Conservation (phyloP, 441 rosid species). For the Syzygium syzygioides region DNA sequence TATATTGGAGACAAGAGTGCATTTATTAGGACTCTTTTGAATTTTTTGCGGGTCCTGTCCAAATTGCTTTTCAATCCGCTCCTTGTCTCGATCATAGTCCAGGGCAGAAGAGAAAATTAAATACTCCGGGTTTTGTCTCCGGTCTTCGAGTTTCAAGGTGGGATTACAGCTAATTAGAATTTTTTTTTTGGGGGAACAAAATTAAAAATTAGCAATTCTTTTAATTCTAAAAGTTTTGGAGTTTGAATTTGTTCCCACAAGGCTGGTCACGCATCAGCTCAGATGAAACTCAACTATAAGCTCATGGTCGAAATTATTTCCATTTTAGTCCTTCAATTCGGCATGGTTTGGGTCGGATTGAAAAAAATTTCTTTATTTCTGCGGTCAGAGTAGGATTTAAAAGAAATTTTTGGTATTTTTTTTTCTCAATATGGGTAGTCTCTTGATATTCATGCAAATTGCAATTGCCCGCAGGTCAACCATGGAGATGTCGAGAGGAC, state of each 20-base stretch:
- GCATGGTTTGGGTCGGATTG: not conserved
- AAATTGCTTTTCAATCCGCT: not conserved
- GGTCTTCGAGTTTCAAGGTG: not conserved
- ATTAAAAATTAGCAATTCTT: not conserved
- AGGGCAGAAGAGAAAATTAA: not conserved
- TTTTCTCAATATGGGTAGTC: not conserved
- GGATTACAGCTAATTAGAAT: not conserved
- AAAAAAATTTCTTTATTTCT: not conserved
- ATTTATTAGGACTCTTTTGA: not conserved
- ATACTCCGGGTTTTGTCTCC: not conserved
- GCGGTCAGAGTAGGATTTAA: not conserved
- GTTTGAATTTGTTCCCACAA: not conserved
- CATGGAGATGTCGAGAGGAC: not conserved
- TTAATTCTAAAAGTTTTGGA: not conserved
- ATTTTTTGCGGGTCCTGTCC: not conserved
- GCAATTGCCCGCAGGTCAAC: conserved; percentile 4
- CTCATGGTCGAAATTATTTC: fast-evolving
- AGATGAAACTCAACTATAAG: not conserved
- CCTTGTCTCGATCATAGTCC: not conserved
- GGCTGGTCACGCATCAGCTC: fast-evolving
- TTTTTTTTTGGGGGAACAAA: not conserved
- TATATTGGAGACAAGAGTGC: not conserved
- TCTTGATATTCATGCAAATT: not conserved
- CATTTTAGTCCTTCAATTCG: not conserved
- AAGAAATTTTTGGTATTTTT: not conserved